These are phyloP conservation scores for Musa acuminata DNA, from an alignment of 176 grass and related monocot genomes.

Conservation along the genomic window DNA sequence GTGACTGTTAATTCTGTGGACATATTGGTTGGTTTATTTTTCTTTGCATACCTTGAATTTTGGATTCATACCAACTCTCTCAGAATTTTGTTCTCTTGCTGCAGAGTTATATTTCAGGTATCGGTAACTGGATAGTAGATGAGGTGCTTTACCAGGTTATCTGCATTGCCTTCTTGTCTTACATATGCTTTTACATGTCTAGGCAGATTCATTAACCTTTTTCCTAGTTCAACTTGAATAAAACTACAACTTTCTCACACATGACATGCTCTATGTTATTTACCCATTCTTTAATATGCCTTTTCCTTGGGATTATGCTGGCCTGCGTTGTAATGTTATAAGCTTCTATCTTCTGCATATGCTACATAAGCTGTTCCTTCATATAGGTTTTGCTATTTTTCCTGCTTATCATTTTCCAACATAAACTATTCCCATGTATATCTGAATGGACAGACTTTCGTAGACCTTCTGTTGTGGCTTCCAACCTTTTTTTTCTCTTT, in stretches of 20 bases:
- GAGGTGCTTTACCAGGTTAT: constrained; percentile 93
- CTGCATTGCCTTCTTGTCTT: not conserved
- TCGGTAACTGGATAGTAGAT: constrained; percentile 92
- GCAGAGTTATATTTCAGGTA: constrained; percentile 88
- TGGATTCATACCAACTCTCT: not conserved
- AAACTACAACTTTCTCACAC: not conserved
- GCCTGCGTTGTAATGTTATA: no score
- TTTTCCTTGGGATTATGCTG: no score
- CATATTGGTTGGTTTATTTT: constrained; percentile 5
- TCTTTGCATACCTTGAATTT: not conserved
- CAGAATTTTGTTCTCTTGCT: not conserved
- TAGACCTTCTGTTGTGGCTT: not conserved
- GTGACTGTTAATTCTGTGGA: not conserved
- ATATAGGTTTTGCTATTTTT: no score
- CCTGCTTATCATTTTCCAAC: no score
- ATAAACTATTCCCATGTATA: no score
- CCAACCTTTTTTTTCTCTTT: not conserved
- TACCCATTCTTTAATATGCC: not conserved
- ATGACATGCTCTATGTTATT: constrained; percentile 6
- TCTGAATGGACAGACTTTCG: no score
- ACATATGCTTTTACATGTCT: not conserved
- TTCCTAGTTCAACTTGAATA: not conserved
- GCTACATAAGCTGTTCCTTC: no score
- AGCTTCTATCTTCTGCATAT: no score
- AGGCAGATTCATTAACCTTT: not conserved